Evolutionary conservation across 225 moss, liverwort and hornwort species (phyloP).

Genomic region (Marchantia polymorpha): DNA sequence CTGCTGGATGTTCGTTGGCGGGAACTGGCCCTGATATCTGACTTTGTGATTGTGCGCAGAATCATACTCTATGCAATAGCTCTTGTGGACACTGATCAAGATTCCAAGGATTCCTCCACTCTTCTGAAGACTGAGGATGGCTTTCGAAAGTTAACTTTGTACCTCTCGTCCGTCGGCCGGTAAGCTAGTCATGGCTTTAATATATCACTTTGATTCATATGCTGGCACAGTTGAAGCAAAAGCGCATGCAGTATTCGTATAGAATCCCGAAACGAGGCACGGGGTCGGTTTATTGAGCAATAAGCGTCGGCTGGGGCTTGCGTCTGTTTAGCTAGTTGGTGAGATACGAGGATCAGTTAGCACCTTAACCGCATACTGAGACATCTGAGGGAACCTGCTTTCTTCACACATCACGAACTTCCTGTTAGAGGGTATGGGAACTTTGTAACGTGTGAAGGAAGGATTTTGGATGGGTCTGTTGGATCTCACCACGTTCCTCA

Average conservation of each 20-base stretch:
- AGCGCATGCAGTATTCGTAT: no score
- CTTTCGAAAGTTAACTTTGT: slow-evolving; percentile 65
- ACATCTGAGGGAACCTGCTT: background rate
- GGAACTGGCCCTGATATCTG: background rate
- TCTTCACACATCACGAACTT: background rate
- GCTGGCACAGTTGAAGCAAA: background rate
- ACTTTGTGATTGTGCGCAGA: slow-evolving; percentile 34
- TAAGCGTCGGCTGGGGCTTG: background rate
- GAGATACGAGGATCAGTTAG: background rate
- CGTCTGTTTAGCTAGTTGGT: no score
- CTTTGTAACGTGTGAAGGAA: background rate
- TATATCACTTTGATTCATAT: background rate
- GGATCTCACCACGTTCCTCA: background rate
- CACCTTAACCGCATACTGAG: background rate
- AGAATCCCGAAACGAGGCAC: no score
- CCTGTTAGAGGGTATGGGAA: background rate
- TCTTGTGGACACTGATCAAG: slow-evolving; percentile 83
- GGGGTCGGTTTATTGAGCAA: no score
- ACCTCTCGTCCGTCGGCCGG: slow-evolving; percentile 78
- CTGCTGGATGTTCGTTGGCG: background rate
- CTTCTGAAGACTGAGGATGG: slow-evolving; percentile 71
- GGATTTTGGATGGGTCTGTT: background rate
- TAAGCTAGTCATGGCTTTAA: slow-evolving; percentile 23
- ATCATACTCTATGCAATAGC: slow-evolving; percentile 91
- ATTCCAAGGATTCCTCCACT: slow-evolving; percentile 33